phyloP scores from a whole-genome alignment of 352 stramenopile species.

The Achlya hypogyna region DNA sequence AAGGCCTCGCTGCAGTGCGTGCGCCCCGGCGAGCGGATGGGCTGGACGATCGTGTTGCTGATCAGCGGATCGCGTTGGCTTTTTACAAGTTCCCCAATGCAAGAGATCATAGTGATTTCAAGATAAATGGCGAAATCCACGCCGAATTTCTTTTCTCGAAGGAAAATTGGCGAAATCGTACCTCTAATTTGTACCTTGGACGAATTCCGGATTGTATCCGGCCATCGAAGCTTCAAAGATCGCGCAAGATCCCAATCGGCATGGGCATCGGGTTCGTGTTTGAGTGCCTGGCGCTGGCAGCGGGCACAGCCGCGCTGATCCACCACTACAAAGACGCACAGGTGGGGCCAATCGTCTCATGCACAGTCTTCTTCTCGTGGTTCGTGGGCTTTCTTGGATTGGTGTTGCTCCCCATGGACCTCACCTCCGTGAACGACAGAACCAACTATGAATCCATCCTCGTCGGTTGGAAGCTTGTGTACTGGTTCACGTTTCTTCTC shows the following conservation, averaged over 20 bases:
- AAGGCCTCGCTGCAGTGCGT: too few species aligned
- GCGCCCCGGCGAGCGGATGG: too few species aligned
- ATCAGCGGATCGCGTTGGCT: too few species aligned
- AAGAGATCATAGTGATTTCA: too few species aligned
- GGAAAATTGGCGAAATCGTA: too few species aligned
- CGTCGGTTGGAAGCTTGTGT: slow-evolving; percentile 40
- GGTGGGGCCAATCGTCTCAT: slow-evolving; percentile 29
- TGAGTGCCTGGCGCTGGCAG: neutral
- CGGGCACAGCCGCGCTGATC: neutral
- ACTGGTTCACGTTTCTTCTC: slow-evolving; percentile 56
- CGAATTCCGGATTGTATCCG: too few species aligned
- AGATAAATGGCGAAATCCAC: too few species aligned
- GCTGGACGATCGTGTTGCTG: too few species aligned
- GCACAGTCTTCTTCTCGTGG: slow-evolving; percentile 50
- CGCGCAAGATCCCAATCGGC: neutral
- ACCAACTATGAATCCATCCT: slow-evolving; percentile 19
- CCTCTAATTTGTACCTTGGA: too few species aligned
- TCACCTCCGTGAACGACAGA: slow-evolving; percentile 21
- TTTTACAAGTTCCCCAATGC: too few species aligned
- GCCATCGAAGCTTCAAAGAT: neutral
- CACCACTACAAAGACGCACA: slow-evolving; percentile 22
- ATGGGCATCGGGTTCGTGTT: neutral
- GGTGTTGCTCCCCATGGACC: slow-evolving; percentile 51
- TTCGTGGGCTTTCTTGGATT: slow-evolving; percentile 47
- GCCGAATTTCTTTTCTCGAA: too few species aligned